Conservation (phyloP, 2,329 filamentous ascomycete species). For the Arachnopeziza araneosa region DNA sequence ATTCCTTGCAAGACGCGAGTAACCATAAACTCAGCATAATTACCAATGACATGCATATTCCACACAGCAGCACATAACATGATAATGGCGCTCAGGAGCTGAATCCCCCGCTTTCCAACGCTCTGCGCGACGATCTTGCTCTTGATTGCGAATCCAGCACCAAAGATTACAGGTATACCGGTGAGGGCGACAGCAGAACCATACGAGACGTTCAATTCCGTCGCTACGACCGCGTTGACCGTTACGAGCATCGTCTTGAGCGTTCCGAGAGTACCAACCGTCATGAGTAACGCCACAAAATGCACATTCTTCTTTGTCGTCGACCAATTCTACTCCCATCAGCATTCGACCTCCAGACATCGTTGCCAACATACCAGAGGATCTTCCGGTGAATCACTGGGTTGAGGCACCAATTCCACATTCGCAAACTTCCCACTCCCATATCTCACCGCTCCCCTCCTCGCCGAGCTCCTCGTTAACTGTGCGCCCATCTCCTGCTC, state of each 20-base stretch:
- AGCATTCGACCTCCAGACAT: background rate
- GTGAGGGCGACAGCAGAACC: slow-evolving; percentile 45
- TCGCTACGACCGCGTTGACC: slow-evolving; percentile 41
- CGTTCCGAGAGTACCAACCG: slow-evolving; percentile 42
- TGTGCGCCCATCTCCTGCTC: background rate
- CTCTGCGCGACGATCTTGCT: slow-evolving; percentile 40
- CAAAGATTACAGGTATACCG: slow-evolving; percentile 46
- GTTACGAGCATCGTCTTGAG: slow-evolving; percentile 50
- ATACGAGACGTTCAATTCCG: slow-evolving; percentile 41
- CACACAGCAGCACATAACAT: slow-evolving; percentile 46
- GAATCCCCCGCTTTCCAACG: slow-evolving; percentile 49
- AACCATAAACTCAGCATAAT: slow-evolving; percentile 43
- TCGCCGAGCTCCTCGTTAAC: background rate
- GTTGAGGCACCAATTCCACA: background rate
- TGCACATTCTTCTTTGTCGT: slow-evolving; percentile 48
- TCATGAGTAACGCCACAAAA: slow-evolving; percentile 41
- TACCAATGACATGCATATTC: slow-evolving; percentile 40
- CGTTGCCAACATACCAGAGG: background rate
- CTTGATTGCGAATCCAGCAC: slow-evolving; percentile 40
- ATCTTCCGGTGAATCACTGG: background rate
- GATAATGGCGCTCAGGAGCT: slow-evolving; percentile 40
- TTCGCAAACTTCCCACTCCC: background rate
- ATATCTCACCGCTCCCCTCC: background rate
- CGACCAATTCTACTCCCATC: slow-evolving; percentile 48
- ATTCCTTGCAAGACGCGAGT: slow-evolving; percentile 50